A percentile compares a stretch with the other conserved stretches of the same genome.
These are phyloP conservation scores for Talaromyces rugulosus DNA, from an alignment of 2,329 filamentous ascomycete genomes.

Conservation along the genomic window DNA sequence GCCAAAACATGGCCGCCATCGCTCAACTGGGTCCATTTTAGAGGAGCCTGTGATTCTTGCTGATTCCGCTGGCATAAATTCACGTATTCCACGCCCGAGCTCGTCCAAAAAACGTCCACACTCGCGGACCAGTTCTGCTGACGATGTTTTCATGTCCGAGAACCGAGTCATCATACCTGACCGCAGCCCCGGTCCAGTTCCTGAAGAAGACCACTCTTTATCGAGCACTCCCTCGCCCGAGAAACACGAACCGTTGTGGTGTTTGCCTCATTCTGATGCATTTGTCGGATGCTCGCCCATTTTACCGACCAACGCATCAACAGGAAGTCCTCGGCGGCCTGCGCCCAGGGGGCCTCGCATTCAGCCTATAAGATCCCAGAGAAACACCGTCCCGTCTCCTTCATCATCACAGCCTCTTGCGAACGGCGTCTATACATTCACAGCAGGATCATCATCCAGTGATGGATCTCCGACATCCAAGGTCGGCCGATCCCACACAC, in stretches of 20 bases:
- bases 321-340: constrained; percentile 29
- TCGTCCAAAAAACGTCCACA: constrained; percentile 24
- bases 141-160: constrained; percentile 15
- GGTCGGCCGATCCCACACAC: constrained; percentile 12
- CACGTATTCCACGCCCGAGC: constrained; percentile 18
- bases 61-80: constrained; percentile 13
- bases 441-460: neutral
- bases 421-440: neutral
- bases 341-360: constrained; percentile 30
- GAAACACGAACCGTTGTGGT: constrained; percentile 23
- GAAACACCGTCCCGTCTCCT: constrained; percentile 16
- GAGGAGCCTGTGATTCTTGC: constrained; percentile 7
- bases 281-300: constrained; percentile 18
- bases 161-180: constrained; percentile 21
- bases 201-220: constrained; percentile 11
- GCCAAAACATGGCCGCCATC: constrained; percentile 6
- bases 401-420: constrained; percentile 1
- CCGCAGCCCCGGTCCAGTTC: constrained; percentile 17
- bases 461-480: constrained; percentile 12
- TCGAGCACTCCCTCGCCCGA: constrained; percentile 29
- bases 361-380: constrained; percentile 21
- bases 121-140: constrained; percentile 12
- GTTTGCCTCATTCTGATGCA: constrained; percentile 16
- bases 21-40: constrained; percentile 11
- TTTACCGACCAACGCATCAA: constrained; percentile 21